Conservation (phyloP, 305 asterid species). For the Plantago lanceolata region DNA sequence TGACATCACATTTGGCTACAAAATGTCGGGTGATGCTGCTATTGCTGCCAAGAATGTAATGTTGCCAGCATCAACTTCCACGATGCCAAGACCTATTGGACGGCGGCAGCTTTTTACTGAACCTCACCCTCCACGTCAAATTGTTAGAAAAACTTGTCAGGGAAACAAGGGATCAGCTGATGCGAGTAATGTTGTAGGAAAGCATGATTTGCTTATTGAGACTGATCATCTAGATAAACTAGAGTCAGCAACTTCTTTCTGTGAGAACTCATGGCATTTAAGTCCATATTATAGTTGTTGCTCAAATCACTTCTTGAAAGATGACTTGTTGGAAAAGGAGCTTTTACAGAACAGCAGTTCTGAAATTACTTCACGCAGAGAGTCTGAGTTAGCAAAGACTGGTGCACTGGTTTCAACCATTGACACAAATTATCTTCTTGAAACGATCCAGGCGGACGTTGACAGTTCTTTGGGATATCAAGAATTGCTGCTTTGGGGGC, state of each 20-base stretch:
- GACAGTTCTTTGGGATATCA: constrained; percentile 66
- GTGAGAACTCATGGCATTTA: constrained; percentile 70
- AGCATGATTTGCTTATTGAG: constrained; percentile 31
- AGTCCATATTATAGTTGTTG: constrained; percentile 49
- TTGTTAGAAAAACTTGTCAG: constrained; percentile 25
- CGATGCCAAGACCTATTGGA: constrained; percentile 58
- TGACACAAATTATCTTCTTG: constrained; percentile 56
- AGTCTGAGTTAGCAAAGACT: constrained; percentile 24
- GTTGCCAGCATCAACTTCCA: constrained; percentile 67
- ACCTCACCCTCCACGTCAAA: constrained; percentile 84
- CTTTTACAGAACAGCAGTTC: constrained; percentile 28
- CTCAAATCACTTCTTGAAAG: constrained; percentile 33
- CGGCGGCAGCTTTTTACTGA: constrained; percentile 84
- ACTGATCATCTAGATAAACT: constrained; percentile 44
- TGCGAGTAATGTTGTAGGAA: constrained; percentile 26
- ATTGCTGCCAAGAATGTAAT: constrained; percentile 87
- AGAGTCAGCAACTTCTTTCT: constrained; percentile 71
- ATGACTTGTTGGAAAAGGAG: constrained; percentile 35
- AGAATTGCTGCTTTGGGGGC: constrained; percentile 76
- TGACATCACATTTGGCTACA: constrained; percentile 91
- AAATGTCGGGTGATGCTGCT: constrained; percentile 93
- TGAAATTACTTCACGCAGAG: constrained; percentile 31
- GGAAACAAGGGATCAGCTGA: constrained; percentile 27
- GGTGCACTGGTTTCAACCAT: constrained; percentile 33
- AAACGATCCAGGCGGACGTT: constrained; percentile 58